Percentiles rank a stretch among this genome's conserved stretches.
These are phyloP conservation scores for Fraxinus dipetala DNA, from an alignment of 305 asterid genomes.

Conservation along the genomic window DNA sequence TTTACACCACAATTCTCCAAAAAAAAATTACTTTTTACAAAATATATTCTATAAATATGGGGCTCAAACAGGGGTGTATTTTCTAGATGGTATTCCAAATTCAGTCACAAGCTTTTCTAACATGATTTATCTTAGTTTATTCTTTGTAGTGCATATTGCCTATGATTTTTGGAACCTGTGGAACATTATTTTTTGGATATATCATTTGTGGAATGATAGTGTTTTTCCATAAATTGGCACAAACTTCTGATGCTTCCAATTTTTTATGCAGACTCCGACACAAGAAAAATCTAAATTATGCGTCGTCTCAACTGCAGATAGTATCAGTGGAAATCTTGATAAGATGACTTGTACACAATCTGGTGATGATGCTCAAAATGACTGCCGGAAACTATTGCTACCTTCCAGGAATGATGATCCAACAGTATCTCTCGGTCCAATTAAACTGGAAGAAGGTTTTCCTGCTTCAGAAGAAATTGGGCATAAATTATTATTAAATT, in stretches of 20 bases:
- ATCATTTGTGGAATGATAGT: not conserved
- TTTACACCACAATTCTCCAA: no score
- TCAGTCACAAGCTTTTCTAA: not conserved
- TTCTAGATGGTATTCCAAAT: not conserved
- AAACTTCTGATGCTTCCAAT: slow-evolving; percentile 38
- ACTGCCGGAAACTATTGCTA: slow-evolving; percentile 31
- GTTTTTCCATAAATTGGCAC: slow-evolving; percentile 19
- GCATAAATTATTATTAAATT: slow-evolving; percentile 36
- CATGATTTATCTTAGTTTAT: not conserved
- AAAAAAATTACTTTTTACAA: not conserved
- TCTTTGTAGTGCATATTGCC: not conserved
- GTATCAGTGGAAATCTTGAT: slow-evolving; percentile 29
- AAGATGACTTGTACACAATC: slow-evolving; percentile 39
- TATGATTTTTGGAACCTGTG: not conserved
- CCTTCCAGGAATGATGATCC: slow-evolving; percentile 33
- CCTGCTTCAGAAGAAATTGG: slow-evolving; percentile 41
- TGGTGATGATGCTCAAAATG: slow-evolving; percentile 36
- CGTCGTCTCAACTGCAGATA: slow-evolving; percentile 31
- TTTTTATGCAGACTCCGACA: slow-evolving; percentile 41
- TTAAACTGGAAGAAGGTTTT: slow-evolving; percentile 44
- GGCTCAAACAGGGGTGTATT: not conserved
- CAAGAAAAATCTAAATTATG: slow-evolving; percentile 35
- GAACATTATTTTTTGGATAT: not conserved
- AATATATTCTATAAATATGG: not conserved
- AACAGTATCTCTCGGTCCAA: slow-evolving; percentile 30